Percentiles rank a stretch among this genome's conserved stretches.
Conservation (phyloP, 2,329 filamentous ascomycete species). For the Helotiales sp. region DNA sequence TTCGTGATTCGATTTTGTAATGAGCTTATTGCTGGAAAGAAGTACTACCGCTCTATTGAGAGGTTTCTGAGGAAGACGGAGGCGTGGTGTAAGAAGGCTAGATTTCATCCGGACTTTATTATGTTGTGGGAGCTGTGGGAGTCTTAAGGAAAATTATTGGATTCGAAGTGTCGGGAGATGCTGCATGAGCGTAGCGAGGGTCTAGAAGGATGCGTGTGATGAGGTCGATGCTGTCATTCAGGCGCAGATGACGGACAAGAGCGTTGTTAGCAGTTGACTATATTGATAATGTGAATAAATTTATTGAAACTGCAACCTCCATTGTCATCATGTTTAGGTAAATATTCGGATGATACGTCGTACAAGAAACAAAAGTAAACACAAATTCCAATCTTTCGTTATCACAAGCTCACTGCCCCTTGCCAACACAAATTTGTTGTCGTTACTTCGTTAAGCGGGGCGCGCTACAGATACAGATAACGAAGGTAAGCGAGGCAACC, state of each 20-base stretch:
- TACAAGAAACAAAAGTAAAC: too few relatives aligned
- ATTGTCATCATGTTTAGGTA: too few relatives aligned
- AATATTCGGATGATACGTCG: too few relatives aligned
- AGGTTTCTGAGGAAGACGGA: constrained; percentile 14
- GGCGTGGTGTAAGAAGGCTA: constrained; percentile 15
- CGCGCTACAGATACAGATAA: not conserved
- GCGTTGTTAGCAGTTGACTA: too few relatives aligned
- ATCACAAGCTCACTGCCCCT: too few relatives aligned
- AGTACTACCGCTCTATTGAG: constrained; percentile 4
- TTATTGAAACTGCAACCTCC: too few relatives aligned
- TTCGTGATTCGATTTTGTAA: constrained; percentile 10
- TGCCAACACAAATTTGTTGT: too few relatives aligned
- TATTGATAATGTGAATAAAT: too few relatives aligned
- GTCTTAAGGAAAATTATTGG: not conserved
- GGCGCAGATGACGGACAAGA: not conserved
- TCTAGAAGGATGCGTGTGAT: not conserved
- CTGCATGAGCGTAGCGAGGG: not conserved
- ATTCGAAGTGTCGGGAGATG: too few relatives aligned
- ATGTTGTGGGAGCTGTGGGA: constrained; percentile 14
- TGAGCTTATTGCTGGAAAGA: constrained; percentile 14
- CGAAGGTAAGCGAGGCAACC: not conserved
- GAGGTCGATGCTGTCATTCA: not conserved
- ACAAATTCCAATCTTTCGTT: too few relatives aligned
- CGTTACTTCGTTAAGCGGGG: not conserved
- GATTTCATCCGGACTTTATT: constrained; percentile 8